Evolutionary conservation across 192 early-diverging fungal species (phyloP).

Genomic region (Neocallimastix lanati): DNA sequence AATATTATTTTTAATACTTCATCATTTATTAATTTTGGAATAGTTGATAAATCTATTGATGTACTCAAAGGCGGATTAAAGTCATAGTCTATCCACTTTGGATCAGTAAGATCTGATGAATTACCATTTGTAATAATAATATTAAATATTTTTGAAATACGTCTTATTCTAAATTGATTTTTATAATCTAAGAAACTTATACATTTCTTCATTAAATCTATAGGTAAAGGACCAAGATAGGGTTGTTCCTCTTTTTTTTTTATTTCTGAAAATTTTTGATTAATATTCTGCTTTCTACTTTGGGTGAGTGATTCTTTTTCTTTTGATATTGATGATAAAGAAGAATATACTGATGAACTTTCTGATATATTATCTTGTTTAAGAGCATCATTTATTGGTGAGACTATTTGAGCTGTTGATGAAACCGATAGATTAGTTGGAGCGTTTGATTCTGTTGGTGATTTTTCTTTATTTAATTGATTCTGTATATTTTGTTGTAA

Average conservation of each 20-base stretch:
- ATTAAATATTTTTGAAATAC: background rate
- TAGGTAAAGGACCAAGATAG: background rate
- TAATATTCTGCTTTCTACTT: too few relatives aligned
- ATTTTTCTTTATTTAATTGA: conserved; percentile 1
- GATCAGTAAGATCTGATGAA: background rate
- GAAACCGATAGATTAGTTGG: conserved; percentile 1
- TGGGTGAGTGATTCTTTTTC: background rate
- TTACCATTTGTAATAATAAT: background rate
- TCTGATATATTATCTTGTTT: background rate
- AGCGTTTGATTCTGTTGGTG: background rate
- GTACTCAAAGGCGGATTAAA: background rate
- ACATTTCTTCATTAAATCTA: background rate
- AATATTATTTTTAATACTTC: background rate
- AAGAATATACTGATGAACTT: background rate
- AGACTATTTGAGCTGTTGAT: conserved; percentile 7
- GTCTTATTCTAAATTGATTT: background rate
- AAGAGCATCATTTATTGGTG: background rate
- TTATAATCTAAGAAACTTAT: background rate
- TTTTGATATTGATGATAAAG: background rate
- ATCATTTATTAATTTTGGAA: background rate
- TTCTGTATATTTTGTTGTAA: conserved; percentile 26
- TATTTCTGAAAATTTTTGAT: background rate
- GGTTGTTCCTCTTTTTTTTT: background rate
- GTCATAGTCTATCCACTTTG: background rate
- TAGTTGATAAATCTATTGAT: background rate